phyloP scores from a whole-genome alignment of 805 yeast species.

The Kodamaea nitidulidarum region DNA sequence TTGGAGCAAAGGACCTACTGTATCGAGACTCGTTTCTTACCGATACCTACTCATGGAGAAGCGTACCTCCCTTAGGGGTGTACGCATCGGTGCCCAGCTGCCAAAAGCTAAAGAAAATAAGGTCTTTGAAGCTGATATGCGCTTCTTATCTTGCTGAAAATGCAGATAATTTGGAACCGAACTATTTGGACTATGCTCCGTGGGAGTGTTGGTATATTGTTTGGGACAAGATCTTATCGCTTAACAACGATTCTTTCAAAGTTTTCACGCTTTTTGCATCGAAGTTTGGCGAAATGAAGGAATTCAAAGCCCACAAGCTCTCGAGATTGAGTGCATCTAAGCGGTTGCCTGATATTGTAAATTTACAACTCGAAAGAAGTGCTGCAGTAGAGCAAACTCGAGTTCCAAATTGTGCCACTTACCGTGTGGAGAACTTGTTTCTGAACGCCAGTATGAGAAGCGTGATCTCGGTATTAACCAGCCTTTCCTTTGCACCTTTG shows the following conservation, averaged over 20 bases:
- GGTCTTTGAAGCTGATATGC: slow-evolving; percentile 20
- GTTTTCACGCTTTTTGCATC: slow-evolving; percentile 27
- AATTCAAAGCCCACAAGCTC: slow-evolving; percentile 24
- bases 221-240: slow-evolving; percentile 27
- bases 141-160: slow-evolving; percentile 28
- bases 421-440: slow-evolving; percentile 36
- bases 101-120: background rate
- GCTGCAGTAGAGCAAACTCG: slow-evolving; percentile 14
- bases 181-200: slow-evolving; percentile 21
- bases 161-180: slow-evolving; percentile 17
- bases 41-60: slow-evolving; percentile 14
- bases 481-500: slow-evolving; percentile 15
- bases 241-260: slow-evolving; percentile 27
- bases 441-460: slow-evolving; percentile 24
- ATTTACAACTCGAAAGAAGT: slow-evolving; percentile 8
- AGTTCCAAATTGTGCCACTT: slow-evolving; percentile 16
- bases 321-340: background rate
- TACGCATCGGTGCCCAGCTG: slow-evolving; percentile 10
- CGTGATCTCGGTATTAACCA: slow-evolving; percentile 17
- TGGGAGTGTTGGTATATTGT: slow-evolving; percentile 29
- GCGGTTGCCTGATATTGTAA: slow-evolving; percentile 3
- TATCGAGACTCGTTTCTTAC: slow-evolving; percentile 7
- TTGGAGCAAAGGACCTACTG: slow-evolving; percentile 8
- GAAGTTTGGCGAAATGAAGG: slow-evolving; percentile 13
- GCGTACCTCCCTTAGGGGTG: slow-evolving; percentile 13